A percentile compares a stretch with the other conserved stretches of the same genome.
Evolutionary conservation across 768 basidiomycete genomes (phyloP).

Genomic region (Boletus tomentosulus): DNA sequence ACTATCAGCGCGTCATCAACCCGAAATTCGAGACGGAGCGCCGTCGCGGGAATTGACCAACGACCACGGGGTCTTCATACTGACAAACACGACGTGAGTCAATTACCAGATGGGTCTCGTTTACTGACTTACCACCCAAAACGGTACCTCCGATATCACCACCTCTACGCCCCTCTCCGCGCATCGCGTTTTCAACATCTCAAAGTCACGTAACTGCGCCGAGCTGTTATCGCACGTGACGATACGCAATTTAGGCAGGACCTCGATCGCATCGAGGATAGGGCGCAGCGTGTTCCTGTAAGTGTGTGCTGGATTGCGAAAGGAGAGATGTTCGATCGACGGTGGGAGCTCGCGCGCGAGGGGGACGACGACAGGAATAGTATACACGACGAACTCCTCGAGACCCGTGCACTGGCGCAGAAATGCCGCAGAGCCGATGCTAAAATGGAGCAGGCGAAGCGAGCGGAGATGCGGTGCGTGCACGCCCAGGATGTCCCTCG

Average conservation of each 20-base stretch:
- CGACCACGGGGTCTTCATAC: conserved; percentile 36
- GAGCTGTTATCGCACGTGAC: conserved; percentile 35
- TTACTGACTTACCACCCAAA: conserved; percentile 34
- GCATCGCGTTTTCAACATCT: conserved; percentile 27
- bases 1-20: conserved; percentile 24
- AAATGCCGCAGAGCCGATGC: conserved; percentile 29
- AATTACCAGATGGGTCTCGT: not conserved
- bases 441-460: conserved; percentile 39
- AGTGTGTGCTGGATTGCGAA: conserved; percentile 29
- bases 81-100: conserved; percentile 7
- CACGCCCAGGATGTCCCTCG: conserved; percentile 22
- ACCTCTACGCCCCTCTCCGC: conserved; percentile 27
- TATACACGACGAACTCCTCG: conserved; percentile 36
- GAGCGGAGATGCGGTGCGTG: conserved; percentile 39
- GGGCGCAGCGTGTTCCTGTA: conserved; percentile 22
- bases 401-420: conserved; percentile 35
- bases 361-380: conserved; percentile 32
- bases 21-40: conserved; percentile 36
- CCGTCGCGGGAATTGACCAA: conserved; percentile 33
- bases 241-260: conserved; percentile 32
- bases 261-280: conserved; percentile 30
- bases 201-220: conserved; percentile 18
- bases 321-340: conserved; percentile 39
- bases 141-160: conserved; percentile 24
- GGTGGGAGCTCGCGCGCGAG: conserved; percentile 32